A percentile compares a stretch with the other conserved stretches of the same genome.
phyloP scores from a whole-genome alignment of 2,329 filamentous ascomycete genomes.

The Sporothrix pseudoabietina region DNA sequence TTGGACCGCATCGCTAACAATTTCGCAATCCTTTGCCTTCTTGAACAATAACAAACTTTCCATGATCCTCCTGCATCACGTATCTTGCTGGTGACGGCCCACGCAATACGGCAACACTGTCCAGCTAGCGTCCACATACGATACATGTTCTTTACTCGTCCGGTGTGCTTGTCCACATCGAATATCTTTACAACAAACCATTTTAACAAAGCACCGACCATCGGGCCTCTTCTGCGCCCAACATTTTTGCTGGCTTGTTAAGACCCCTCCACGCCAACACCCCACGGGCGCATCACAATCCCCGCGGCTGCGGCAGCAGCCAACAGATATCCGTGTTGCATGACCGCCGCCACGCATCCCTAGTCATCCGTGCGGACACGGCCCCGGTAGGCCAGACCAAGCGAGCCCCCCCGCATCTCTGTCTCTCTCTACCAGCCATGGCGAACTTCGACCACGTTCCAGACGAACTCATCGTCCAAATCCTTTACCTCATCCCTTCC shows the following conservation, averaged over 20 bases:
- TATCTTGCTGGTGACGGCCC: too few relatives aligned
- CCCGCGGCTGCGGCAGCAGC: neutral
- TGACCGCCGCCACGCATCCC: neutral
- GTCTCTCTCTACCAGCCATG: conserved; percentile 35
- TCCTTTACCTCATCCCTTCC: conserved; percentile 66
- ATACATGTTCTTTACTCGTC: neutral
- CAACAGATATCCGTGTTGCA: conserved; percentile 1
- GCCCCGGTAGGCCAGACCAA: conserved; percentile 1
- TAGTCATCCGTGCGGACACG: conserved; percentile 5
- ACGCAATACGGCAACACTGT: neutral
- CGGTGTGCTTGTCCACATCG: neutral
- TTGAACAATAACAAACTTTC: neutral
- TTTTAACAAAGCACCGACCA: neutral
- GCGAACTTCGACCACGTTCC: conserved; percentile 59
- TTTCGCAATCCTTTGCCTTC: neutral
- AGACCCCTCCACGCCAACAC: neutral
- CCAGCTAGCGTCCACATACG: neutral
- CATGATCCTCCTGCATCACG: neutral
- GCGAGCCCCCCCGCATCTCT: neutral
- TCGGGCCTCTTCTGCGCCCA: neutral
- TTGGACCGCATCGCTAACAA: neutral
- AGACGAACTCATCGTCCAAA: conserved; percentile 81
- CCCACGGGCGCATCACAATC: neutral
- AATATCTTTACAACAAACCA: neutral
- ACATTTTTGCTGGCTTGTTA: neutral